These are phyloP conservation scores for Bolboschoenus planiculmis DNA, from an alignment of 176 grass and related monocot species.

Conservation along the genomic window DNA sequence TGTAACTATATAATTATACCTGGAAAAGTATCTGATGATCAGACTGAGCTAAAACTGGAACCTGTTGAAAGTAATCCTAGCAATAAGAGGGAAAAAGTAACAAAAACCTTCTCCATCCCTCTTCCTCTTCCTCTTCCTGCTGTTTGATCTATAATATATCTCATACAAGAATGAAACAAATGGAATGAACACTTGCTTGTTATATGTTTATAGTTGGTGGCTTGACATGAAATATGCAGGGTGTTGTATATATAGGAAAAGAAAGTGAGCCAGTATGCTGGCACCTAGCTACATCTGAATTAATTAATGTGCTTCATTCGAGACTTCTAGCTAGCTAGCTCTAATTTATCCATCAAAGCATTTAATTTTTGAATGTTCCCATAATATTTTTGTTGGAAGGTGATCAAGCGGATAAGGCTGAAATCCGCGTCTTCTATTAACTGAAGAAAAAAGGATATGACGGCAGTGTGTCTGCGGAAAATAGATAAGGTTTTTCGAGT, in stretches of 20 bases:
- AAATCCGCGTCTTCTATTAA: not conserved
- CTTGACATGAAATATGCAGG: not conserved
- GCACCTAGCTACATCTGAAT: not conserved
- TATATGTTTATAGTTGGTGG: not conserved
- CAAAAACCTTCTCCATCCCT: constrained; percentile 13
- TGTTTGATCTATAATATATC: no score
- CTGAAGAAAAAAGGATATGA: not conserved
- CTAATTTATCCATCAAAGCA: not conserved
- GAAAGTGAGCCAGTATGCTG: not conserved
- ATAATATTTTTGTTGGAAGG: not conserved
- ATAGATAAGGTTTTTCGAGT: not conserved
- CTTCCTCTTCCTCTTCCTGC: no score
- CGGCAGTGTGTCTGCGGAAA: not conserved
- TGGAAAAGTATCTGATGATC: constrained; percentile 20
- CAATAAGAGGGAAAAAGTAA: not conserved
- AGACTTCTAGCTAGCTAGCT: not conserved
- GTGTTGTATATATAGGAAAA: not conserved
- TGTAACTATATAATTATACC: not conserved
- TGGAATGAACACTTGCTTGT: not conserved
- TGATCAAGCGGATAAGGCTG: not conserved
- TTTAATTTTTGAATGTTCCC: not conserved
- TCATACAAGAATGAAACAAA: not conserved
- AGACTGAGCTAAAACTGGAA: not conserved
- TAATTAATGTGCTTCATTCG: not conserved
- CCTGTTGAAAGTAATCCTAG: not conserved